Base-by-base conservation (phyloP, 2,329 filamentous ascomycete species). In the Apiospora malaysiana region DNA sequence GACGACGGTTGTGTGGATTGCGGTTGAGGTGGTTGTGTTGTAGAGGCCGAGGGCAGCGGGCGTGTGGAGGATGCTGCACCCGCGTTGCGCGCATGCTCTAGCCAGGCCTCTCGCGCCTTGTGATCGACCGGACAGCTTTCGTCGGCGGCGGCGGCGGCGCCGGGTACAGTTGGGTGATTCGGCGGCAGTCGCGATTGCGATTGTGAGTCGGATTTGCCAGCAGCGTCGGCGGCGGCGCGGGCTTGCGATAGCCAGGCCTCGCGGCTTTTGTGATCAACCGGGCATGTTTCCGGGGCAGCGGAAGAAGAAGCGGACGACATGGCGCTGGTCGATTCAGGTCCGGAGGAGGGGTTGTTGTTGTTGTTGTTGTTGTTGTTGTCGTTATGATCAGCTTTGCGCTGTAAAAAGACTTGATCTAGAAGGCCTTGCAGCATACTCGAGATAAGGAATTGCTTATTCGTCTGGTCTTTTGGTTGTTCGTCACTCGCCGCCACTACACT, bases 181-280 rank as follows among this genome's bases (percentile, higher is more conserved):
- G 63, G 76, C 68, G 70, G 74, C 73, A 75, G 73, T 68, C n/a
- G 27, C 69, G 76, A 82, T 74, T 73, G 81, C 75, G 77, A 82
- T 27, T 63, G 47, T n/a, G 65, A 45, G 6, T 40, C 71, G 74
- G 83, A 71, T 72, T 32, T 32, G 32, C 32, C 32, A 6, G 32
- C 32, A 32, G 79, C 68, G 76, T 80, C 72, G 78, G 82, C 72
- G 81, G 87, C 83, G 79, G 89, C 82, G 73, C 83, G 84, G 51
- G 91, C 90, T 78, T 94, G 90, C 71, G 88, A 86, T 47, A 98
- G 88, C 95, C 95, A 99, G 77, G 92, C 90, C 77, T 94, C 92
- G 77, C 96, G 92, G 69, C 94, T 92, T 78, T 94, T 93, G 83
- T 95, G 93, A 83, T 98, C 95, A 78, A 98, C 94, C 6, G 96